Conservation (phyloP, 176 grass and related monocot genomes). For the Rhynchospora breviuscula region DNA sequence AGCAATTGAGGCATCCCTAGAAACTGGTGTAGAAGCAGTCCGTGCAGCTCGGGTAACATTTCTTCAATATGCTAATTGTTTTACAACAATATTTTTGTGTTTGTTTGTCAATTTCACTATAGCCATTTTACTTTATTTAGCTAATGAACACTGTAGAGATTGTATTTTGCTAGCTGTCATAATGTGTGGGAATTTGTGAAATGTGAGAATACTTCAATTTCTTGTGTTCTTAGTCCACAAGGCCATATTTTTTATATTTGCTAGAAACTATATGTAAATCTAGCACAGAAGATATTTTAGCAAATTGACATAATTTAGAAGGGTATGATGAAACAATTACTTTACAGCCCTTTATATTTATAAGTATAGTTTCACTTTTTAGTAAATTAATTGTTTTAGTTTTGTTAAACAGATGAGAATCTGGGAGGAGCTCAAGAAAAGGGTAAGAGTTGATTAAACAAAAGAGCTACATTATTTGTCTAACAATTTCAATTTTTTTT, state of each 20-base stretch:
- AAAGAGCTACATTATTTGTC: conserved; percentile 3
- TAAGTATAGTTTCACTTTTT: conserved; percentile 8
- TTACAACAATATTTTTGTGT: background rate
- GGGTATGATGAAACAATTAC: background rate
- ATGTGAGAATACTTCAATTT: background rate
- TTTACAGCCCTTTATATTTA: background rate
- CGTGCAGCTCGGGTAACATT: conserved; percentile 51
- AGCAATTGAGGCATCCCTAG: conserved; percentile 72
- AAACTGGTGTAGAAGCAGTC: conserved; percentile 54
- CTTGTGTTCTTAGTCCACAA: background rate
- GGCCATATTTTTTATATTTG: background rate
- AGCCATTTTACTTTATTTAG: background rate
- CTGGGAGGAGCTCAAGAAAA: conserved; percentile 53
- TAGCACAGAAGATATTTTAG: background rate
- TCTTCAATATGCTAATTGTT: background rate
- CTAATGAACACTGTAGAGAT: background rate
- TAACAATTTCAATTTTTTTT: background rate
- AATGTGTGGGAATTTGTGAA: background rate
- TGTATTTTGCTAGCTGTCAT: background rate
- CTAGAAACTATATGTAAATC: background rate
- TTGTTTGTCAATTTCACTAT: background rate
- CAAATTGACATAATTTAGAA: background rate
- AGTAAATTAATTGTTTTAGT: conserved; percentile 15
- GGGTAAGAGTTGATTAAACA: conserved; percentile 32
- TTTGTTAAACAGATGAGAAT: conserved; percentile 63